These are phyloP conservation scores for Aeminium ludgeri DNA, from an alignment of 495 filamentous ascomycete genomes.

Conservation along the genomic window DNA sequence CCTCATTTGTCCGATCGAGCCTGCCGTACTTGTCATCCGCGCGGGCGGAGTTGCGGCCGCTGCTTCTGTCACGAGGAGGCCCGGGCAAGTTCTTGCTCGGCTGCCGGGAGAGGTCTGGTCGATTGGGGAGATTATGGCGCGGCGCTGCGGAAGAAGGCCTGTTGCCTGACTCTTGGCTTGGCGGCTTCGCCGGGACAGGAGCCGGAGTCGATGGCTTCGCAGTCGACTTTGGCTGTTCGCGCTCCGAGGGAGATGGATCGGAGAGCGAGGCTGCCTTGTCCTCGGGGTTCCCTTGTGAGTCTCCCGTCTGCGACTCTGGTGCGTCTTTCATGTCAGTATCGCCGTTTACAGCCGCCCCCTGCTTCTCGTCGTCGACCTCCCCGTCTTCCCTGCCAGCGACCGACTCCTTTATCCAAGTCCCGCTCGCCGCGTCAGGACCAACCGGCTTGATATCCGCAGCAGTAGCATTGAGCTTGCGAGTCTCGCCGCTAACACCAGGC, in stretches of 20 bases:
- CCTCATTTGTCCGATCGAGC: constrained; percentile 20
- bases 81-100: constrained; percentile 12
- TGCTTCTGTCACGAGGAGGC: constrained; percentile 3
- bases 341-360: background rate
- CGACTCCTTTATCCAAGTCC: constrained; percentile 1
- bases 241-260: too few species aligned
- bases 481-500: constrained; percentile 12
- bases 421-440: constrained; percentile 8
- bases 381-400: constrained; percentile 21
- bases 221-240: background rate
- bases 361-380: constrained; percentile 22
- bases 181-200: constrained; percentile 4
- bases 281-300: too few species aligned
- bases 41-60: background rate
- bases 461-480: constrained; percentile 17
- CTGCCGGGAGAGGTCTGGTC: constrained; percentile 11
- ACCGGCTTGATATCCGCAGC: constrained; percentile 21
- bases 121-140: too few species aligned
- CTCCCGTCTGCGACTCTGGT: background rate
- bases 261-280: too few species aligned
- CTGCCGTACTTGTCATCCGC: constrained; percentile 18
- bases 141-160: too few species aligned
- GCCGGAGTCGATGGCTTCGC: constrained; percentile 10
- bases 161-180: background rate
- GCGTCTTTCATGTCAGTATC: constrained; percentile 10